These are phyloP conservation scores for Dentipellis fragilis DNA, from an alignment of 768 basidiomycete species.

Conservation along the genomic window DNA sequence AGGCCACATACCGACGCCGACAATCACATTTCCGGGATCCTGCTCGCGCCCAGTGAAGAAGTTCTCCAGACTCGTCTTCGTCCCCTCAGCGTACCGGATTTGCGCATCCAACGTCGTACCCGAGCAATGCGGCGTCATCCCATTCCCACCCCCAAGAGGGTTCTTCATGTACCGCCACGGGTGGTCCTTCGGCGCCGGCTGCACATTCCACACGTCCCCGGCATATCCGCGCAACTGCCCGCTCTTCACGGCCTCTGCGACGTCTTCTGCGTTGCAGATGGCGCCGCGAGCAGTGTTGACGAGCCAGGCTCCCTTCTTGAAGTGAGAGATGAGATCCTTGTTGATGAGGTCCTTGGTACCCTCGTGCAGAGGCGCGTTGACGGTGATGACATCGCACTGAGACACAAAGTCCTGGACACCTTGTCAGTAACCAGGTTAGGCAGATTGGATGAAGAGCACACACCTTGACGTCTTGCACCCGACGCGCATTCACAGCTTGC, in stretches of 20 bases:
- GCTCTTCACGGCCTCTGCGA: slow-evolving; percentile 28
- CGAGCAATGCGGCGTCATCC: not conserved
- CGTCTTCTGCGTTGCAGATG: slow-evolving; percentile 29
- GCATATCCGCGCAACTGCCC: slow-evolving; percentile 27
- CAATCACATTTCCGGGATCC: slow-evolving; percentile 31
- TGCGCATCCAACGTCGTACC: slow-evolving; percentile 74
- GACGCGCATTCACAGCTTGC: slow-evolving; percentile 22
- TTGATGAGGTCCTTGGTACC: slow-evolving; percentile 30
- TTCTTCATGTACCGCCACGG: slow-evolving; percentile 78
- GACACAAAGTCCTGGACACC: slow-evolving; percentile 3
- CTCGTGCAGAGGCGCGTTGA: slow-evolving; percentile 59
- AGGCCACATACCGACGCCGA: slow-evolving; percentile 20
- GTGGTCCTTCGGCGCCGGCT: slow-evolving; percentile 34
- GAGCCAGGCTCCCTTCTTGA: slow-evolving; percentile 33
- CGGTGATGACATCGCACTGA: slow-evolving; percentile 24
- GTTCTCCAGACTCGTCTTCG: slow-evolving; percentile 20
- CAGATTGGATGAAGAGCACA: no score
- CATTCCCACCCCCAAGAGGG: slow-evolving; percentile 54
- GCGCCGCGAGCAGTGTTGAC: slow-evolving; percentile 39
- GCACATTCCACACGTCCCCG: slow-evolving; percentile 25
- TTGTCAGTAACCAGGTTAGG: no score
- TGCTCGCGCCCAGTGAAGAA: slow-evolving; percentile 24
- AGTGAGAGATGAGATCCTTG: slow-evolving; percentile 29
- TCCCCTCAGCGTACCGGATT: not conserved
- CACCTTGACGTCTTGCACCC: slow-evolving; percentile 26